phyloP scores from a whole-genome alignment of 768 basidiomycete genomes.

The Nidularia pulvinata region DNA sequence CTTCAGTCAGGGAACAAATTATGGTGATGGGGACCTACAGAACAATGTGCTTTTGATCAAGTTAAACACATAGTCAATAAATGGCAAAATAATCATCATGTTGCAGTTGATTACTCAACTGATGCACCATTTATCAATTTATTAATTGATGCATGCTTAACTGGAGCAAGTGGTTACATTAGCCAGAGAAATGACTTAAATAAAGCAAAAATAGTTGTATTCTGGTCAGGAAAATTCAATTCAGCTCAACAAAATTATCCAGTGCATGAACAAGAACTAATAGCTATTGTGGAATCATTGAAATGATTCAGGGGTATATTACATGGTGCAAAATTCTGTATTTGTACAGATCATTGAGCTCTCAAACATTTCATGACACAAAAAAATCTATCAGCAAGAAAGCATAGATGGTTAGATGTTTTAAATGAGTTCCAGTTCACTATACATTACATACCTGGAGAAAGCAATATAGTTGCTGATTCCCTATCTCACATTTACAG shows the following conservation, averaged over 20 bases:
- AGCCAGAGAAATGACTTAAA: neutral
- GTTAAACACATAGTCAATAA: neutral
- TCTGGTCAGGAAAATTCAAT: conserved; percentile 15
- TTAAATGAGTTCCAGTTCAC: conserved; percentile 29
- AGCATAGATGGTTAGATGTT: conserved; percentile 27
- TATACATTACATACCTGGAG: conserved; percentile 30
- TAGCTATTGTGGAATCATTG: conserved; percentile 28
- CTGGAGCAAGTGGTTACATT: neutral
- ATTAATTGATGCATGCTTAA: neutral
- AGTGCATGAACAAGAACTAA: conserved; percentile 32
- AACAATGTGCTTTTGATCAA: neutral
- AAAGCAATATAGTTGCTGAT: conserved; percentile 31
- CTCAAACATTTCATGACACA: conserved; percentile 28
- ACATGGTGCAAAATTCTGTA: conserved; percentile 9
- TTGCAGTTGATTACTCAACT: neutral
- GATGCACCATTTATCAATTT: neutral
- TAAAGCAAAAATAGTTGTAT: neutral
- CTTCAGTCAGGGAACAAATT: neutral
- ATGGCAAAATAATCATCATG: neutral
- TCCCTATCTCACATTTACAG: conserved; percentile 22
- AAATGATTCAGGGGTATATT: conserved; percentile 16
- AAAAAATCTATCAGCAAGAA: conserved; percentile 20
- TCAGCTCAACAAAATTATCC: conserved; percentile 28
- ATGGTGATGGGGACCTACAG: neutral
- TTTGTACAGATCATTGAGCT: conserved; percentile 33